Base-by-base conservation (phyloP, 78 protist genomes). In the Dictyostelium citrinum region DNA sequence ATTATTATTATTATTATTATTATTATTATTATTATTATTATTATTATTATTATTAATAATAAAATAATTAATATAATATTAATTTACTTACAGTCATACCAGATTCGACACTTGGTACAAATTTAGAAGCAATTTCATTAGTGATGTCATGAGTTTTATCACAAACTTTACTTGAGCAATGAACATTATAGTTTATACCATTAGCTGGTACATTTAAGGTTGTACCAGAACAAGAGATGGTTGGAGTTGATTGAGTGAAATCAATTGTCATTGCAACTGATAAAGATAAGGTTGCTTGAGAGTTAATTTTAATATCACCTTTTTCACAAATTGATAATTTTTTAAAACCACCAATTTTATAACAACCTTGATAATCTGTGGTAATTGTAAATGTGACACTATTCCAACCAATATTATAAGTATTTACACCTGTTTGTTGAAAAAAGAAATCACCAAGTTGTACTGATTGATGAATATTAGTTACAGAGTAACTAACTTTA, bases 81-180 rank as follows among this genome's bases (percentile, higher is more conserved):
- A 4, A 37, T 37, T 37, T 37, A 39, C 55, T 45, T 77, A 79
- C 84, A 24, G 72, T 71, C 14, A 74, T 29, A 11, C 49, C 49
- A 24, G 43, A 39, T 55, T 51, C 35, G n/a, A 84, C 72, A 3
- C 20, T 20, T 31, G 81, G 72, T 27, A 74, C 61, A 58, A 84
- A 84, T 24, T 71, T 41, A 31, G 39, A 22, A 7, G 58, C 83
- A 16, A 84, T 58, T 41, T 72, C 60, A 43, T 74, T 46, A 10
- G 71, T 29, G 39, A 84, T 84, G 17, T 84, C 91, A 55, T 74
- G 77, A 11, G 86, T 81, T 24, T 81, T 58, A 61, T 61, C 76
- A 81, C 86, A 81, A 61, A 81, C 58, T 24, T 10, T 81, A 24
- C 86, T 81, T 1, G 45, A 17, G 41, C 86, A 81, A 61, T 35